Conservation (phyloP, 2,329 filamentous ascomycete species). For the Xylariaceae sp. region DNA sequence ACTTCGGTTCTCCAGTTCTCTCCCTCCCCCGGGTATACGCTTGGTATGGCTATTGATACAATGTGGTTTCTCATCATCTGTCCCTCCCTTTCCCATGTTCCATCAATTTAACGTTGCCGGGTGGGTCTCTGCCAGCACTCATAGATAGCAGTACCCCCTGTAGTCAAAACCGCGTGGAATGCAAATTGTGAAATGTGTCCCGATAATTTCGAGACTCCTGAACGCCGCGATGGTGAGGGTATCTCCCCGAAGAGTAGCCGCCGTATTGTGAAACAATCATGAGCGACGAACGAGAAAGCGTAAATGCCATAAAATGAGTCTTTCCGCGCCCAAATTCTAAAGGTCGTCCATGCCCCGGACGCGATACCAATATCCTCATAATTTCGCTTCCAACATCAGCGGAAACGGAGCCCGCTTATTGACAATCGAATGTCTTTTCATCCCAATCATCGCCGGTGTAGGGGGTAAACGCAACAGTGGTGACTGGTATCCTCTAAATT, state of each 20-base stretch:
- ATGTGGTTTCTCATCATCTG: slow-evolving; percentile 13
- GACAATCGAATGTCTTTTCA: slow-evolving; percentile 27
- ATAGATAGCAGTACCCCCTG: not conserved
- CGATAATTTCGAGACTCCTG: slow-evolving; percentile 29
- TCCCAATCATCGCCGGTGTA: slow-evolving; percentile 33
- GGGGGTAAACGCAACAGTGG: slow-evolving; percentile 30
- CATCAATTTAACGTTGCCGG: slow-evolving; percentile 11
- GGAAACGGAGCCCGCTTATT: slow-evolving; percentile 29
- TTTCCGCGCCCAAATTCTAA: slow-evolving; percentile 38
- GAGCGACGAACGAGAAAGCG: slow-evolving; percentile 37
- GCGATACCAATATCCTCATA: slow-evolving; percentile 36
- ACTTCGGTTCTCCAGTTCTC: slow-evolving; percentile 10
- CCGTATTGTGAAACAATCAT: slow-evolving; percentile 32
- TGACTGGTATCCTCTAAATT: slow-evolving; percentile 35
- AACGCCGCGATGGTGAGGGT: slow-evolving; percentile 43
- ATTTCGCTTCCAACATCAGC: slow-evolving; percentile 33
- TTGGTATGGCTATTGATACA: slow-evolving; percentile 28
- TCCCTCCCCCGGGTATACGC: slow-evolving; percentile 24
- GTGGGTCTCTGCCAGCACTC: slow-evolving; percentile 3
- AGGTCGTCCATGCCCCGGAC: slow-evolving; percentile 38
- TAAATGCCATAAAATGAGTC: slow-evolving; percentile 38
- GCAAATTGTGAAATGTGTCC: slow-evolving; percentile 22
- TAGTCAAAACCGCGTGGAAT: slow-evolving; percentile 23
- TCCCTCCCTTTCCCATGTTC: not conserved
- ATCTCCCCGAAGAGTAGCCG: slow-evolving; percentile 37